phyloP scores from a whole-genome alignment of 116 monocot species.

The Cymodocea nodosa region DNA sequence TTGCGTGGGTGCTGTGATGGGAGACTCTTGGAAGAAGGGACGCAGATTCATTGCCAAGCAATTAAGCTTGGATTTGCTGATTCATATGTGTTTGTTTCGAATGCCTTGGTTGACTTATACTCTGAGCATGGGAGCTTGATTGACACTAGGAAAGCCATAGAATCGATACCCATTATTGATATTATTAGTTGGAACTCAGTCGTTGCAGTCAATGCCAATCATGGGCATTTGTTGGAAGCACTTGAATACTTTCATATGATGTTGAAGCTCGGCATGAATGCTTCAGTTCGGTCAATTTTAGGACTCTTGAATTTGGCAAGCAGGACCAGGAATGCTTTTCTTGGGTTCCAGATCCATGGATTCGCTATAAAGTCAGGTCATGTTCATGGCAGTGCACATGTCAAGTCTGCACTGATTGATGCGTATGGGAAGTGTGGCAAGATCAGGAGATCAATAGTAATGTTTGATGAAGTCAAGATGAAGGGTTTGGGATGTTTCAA shows the following conservation, averaged over 20 bases:
- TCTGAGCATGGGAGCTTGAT: slow-evolving; percentile 2
- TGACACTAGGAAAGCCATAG: slow-evolving; percentile 3
- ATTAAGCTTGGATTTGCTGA: slow-evolving; percentile 13
- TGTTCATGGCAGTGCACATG: slow-evolving; percentile 4
- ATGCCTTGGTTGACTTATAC: slow-evolving; percentile 28
- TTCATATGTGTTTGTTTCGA: slow-evolving; percentile 12
- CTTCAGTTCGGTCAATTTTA: slow-evolving; percentile 16
- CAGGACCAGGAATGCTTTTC: background rate
- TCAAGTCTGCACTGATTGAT: slow-evolving; percentile 24
- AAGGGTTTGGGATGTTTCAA: slow-evolving; percentile 11
- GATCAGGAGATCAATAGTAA: slow-evolving; percentile 1
- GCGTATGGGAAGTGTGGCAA: slow-evolving; percentile 18
- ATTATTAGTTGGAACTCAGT: slow-evolving; percentile 33
- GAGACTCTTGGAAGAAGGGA: slow-evolving; percentile 11
- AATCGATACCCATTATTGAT: slow-evolving; percentile 4
- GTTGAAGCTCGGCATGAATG: slow-evolving; percentile 11
- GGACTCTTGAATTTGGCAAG: slow-evolving; percentile 10
- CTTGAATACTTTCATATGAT: slow-evolving; percentile 9
- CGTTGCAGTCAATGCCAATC: slow-evolving; percentile 4
- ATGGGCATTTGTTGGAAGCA: slow-evolving; percentile 9
- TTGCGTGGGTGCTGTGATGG: slow-evolving; percentile 8
- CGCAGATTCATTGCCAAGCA: slow-evolving; percentile 18
- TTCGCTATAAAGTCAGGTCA: slow-evolving; percentile 15
- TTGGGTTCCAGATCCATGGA: slow-evolving; percentile 19
- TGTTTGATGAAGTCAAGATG: slow-evolving; percentile 8